phyloP scores from a whole-genome alignment of 1,284 basidiomycete species.

The Trichosporon asahii region DNA sequence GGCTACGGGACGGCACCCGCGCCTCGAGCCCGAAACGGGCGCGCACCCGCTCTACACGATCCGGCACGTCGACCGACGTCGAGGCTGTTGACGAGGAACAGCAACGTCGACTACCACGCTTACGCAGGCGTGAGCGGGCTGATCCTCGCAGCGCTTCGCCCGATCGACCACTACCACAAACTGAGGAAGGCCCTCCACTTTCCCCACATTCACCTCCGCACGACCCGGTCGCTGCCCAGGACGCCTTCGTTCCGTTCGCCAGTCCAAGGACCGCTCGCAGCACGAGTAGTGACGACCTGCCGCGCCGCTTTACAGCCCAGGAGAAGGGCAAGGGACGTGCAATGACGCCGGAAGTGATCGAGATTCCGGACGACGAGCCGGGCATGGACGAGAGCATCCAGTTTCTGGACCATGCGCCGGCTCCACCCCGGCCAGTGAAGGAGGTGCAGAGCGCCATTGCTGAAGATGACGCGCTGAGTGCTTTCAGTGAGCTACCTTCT shows the following conservation, averaged over 20 bases:
- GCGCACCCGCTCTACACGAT: background rate
- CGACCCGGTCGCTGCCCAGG: background rate
- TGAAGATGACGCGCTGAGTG: conserved; percentile 16
- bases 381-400: conserved; percentile 18
- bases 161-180: background rate
- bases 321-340: conserved; percentile 32
- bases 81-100: conserved; percentile 6
- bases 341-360: conserved; percentile 7
- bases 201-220: background rate
- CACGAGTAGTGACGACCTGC: background rate
- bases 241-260: background rate
- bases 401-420: conserved; percentile 10
- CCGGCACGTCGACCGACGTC: background rate
- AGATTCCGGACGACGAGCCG: conserved; percentile 11
- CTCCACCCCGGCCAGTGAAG: conserved; percentile 6
- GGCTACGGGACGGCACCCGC: conserved; percentile 33
- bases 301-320: conserved; percentile 29
- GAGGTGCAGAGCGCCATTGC: conserved; percentile 13
- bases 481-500: conserved; percentile 19
- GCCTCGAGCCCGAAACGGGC: conserved; percentile 13
- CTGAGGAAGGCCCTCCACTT: conserved; percentile 3
- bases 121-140: conserved; percentile 3
- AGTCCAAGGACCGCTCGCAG: too few relatives aligned
- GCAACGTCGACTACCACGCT: conserved; percentile 16
- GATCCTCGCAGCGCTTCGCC: background rate